Base-by-base conservation (phyloP, 345 rosid genomes). In the Carallia brachiata region DNA sequence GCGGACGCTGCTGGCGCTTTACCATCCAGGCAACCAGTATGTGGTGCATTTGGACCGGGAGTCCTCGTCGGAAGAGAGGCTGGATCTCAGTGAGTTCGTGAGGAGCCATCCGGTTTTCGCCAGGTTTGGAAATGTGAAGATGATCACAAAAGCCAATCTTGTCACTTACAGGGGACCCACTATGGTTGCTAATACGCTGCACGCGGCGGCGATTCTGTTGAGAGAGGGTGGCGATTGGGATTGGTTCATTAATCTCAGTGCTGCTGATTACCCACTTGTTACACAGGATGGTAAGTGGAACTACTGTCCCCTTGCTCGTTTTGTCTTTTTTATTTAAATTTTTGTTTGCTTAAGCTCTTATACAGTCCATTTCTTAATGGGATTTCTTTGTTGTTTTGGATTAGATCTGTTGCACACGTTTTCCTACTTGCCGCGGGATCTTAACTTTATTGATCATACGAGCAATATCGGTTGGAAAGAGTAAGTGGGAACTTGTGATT, bases 391-490 rank as follows among this genome's bases (percentile, higher is more conserved):
- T 0, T 36, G 53, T 39, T 9, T 66, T 54, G 61, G 18, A 73
- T 63, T 79, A 95, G 99, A 95, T 89, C 92, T 95, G 77, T 79
- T 95, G 83, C 97, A 95, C 69, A 85, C 92, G n/a, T 95, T 95
- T 76, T 92, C 98, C 23, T 85, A 84, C 73, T 67, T 95, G 77
- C 97, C 99, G 48, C 79, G 98, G 75, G 97, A 90, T 82, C 94
- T 95, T 63, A 95, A 95, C 73, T 95, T 95, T 88, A 95, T 95
- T 60, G 99, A 95, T 86, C 99, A 95, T 72, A 95, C 99, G 4
- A 95, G 99, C 68, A 78, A 90, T 71, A 95, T 95, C 84, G 99
- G 99, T 23, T 95, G 99, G 99, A 95, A 95, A 87, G 99, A 89
- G 99, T 95, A 75, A 95, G 99, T 80, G 67, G 34, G 60, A 66